phyloP scores from a whole-genome alignment of 75 land plant genomes.

The Sequoiadendron giganteum region DNA sequence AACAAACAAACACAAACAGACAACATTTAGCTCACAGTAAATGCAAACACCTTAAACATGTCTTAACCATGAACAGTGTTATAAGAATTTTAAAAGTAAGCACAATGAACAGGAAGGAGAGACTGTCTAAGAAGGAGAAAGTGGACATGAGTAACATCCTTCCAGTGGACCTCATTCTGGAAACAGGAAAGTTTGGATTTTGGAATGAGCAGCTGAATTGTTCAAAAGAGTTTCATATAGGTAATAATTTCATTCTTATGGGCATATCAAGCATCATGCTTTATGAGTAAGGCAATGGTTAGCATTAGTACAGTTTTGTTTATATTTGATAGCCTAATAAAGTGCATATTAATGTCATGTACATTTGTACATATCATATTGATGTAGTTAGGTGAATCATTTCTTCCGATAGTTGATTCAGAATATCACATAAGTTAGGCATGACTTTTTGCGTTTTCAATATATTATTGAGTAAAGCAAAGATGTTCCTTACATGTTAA shows the following conservation, averaged over 20 bases:
- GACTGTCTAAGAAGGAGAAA: background rate
- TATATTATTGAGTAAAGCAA: too few relatives aligned
- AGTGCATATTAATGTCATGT: background rate
- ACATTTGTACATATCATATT: background rate
- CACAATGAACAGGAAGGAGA: background rate
- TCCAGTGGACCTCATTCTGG: background rate
- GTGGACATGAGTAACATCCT: background rate
- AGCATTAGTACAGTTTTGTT: background rate
- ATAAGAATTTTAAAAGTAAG: background rate
- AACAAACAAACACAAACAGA: background rate
- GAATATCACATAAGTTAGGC: too few relatives aligned
- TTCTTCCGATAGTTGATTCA: background rate
- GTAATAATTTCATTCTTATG: background rate
- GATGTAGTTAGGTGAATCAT: background rate
- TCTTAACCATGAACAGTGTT: background rate
- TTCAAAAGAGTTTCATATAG: background rate
- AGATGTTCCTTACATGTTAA: too few relatives aligned
- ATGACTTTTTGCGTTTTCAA: too few relatives aligned
- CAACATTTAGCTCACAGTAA: background rate
- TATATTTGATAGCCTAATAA: background rate
- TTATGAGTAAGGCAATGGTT: background rate
- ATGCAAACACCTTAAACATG: conserved; percentile 3
- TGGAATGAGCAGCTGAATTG: background rate
- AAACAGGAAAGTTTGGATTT: background rate
- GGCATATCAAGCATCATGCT: background rate